These are phyloP conservation scores for Globisporangium abappressorium DNA, from an alignment of 352 stramenopile species.

Conservation along the genomic window DNA sequence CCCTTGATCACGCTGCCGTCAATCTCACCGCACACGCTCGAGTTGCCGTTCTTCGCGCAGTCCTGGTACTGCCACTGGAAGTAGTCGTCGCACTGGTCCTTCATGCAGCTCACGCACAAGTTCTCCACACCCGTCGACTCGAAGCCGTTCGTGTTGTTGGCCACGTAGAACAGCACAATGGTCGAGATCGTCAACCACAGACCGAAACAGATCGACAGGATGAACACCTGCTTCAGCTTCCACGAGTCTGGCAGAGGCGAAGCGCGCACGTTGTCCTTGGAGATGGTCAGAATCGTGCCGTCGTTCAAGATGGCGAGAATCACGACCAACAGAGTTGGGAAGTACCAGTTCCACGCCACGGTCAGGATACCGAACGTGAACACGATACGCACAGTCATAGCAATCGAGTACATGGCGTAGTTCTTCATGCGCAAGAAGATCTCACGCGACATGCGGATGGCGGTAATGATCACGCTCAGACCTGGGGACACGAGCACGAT, in stretches of 20 bases:
- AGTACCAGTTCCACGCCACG: slow-evolving; percentile 87
- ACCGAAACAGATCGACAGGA: slow-evolving; percentile 64
- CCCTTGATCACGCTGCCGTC: slow-evolving; percentile 45
- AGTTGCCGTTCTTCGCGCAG: slow-evolving; percentile 44
- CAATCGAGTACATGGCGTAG: slow-evolving; percentile 91
- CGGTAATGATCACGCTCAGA: slow-evolving; percentile 87
- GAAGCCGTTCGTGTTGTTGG: slow-evolving; percentile 63
- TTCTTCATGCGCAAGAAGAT: slow-evolving; percentile 92
- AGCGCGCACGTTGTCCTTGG: slow-evolving; percentile 70
- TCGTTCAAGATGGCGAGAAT: slow-evolving; percentile 91
- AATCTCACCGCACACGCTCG: slow-evolving; percentile 57
- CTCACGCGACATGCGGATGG: slow-evolving; percentile 82
- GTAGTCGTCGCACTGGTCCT: slow-evolving; percentile 54
- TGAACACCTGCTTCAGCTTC: slow-evolving; percentile 72
- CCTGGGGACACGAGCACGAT: slow-evolving; percentile 88
- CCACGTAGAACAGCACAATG: slow-evolving; percentile 54
- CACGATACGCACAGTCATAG: slow-evolving; percentile 87
- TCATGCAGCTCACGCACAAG: slow-evolving; percentile 60
- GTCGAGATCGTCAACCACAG: slow-evolving; percentile 66
- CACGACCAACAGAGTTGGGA: slow-evolving; percentile 86
- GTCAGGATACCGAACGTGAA: slow-evolving; percentile 87
- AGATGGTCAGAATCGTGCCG: slow-evolving; percentile 80
- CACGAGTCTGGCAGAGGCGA: slow-evolving; percentile 63
- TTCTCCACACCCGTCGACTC: slow-evolving; percentile 51
- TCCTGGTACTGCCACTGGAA: slow-evolving; percentile 50